These are phyloP conservation scores for Colletotrichum brevisporum DNA, from an alignment of 2,329 filamentous ascomycete genomes.

Conservation along the genomic window DNA sequence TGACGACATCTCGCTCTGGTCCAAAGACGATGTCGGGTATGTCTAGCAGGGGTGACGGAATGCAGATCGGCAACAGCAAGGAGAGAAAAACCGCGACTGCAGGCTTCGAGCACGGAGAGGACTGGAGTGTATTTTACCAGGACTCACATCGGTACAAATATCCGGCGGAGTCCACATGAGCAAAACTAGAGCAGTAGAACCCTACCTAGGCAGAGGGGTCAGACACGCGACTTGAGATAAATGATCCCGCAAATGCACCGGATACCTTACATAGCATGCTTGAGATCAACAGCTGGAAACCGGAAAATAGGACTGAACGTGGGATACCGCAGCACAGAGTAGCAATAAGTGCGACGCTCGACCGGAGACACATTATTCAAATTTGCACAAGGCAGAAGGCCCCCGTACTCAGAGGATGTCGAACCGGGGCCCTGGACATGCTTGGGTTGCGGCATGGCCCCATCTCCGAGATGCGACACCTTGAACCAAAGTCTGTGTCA, in stretches of 20 bases:
- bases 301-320: constrained; percentile 12
- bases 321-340: background rate
- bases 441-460: constrained; percentile 11
- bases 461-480: constrained; percentile 28
- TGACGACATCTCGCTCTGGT: constrained; percentile 8
- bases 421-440: constrained; percentile 11
- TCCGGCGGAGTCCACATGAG: background rate
- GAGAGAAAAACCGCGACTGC: background rate
- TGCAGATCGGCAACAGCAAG: background rate
- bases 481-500: constrained; percentile 11
- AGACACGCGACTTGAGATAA: constrained; percentile 1
- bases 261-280: background rate
- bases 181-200: background rate
- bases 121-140: background rate
- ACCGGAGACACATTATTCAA: background rate
- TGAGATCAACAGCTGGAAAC: background rate
- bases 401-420: background rate
- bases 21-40: background rate
- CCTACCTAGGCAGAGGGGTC: background rate
- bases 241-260: constrained; percentile 1
- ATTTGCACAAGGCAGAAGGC: constrained; percentile 1
- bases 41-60: background rate
- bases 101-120: background rate
- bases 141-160: constrained; percentile 20
- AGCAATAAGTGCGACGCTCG: background rate